These are phyloP conservation scores for Colletotrichum chrysophilum DNA, from an alignment of 2,329 filamentous ascomycete genomes.

Conservation along the genomic window DNA sequence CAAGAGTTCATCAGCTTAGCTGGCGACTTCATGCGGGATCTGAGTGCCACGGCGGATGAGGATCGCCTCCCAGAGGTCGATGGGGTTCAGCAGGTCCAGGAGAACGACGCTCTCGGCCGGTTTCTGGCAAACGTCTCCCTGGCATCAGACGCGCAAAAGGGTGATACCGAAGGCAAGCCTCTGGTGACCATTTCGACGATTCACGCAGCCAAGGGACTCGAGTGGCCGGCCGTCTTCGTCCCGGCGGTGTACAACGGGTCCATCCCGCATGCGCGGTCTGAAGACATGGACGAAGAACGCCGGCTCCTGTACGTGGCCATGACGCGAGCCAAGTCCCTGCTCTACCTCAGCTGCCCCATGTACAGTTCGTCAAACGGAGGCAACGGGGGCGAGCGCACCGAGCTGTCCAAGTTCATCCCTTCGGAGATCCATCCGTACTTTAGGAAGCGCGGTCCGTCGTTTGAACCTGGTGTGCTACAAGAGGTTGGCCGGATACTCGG, in stretches of 20 bases:
- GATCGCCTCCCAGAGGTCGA: slow-evolving; percentile 72
- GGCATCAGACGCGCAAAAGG: slow-evolving; percentile 73
- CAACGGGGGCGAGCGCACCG: slow-evolving; percentile 54
- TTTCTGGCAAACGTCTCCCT: slow-evolving; percentile 92
- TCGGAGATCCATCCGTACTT: slow-evolving; percentile 40
- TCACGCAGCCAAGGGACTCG: slow-evolving; percentile 92
- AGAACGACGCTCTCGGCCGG: slow-evolving; percentile 68
- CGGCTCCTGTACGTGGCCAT: slow-evolving; percentile 93
- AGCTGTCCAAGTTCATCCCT: slow-evolving; percentile 75
- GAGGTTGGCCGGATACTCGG: slow-evolving; percentile 75
- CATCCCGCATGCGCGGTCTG: slow-evolving; percentile 86
- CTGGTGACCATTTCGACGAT: slow-evolving; percentile 94
- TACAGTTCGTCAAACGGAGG: slow-evolving; percentile 64
- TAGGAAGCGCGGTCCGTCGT: slow-evolving; percentile 70
- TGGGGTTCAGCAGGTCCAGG: slow-evolving; percentile 70
- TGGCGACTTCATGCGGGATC: slow-evolving; percentile 66
- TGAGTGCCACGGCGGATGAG: slow-evolving; percentile 45
- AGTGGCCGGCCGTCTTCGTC: slow-evolving; percentile 96
- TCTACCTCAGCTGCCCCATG: slow-evolving; percentile 84
- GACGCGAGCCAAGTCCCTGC: slow-evolving; percentile 85
- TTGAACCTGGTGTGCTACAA: slow-evolving; percentile 66
- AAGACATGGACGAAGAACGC: slow-evolving; percentile 87
- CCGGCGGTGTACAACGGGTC: slow-evolving; percentile 89
- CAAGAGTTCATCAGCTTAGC: slow-evolving; percentile 86
- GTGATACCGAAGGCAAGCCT: slow-evolving; percentile 61